Evolutionary conservation across 1,284 basidiomycete species (phyloP), one percentile per base, ranked within the genome.

Genomic region (Ceraceosorus guamensis): DNA sequence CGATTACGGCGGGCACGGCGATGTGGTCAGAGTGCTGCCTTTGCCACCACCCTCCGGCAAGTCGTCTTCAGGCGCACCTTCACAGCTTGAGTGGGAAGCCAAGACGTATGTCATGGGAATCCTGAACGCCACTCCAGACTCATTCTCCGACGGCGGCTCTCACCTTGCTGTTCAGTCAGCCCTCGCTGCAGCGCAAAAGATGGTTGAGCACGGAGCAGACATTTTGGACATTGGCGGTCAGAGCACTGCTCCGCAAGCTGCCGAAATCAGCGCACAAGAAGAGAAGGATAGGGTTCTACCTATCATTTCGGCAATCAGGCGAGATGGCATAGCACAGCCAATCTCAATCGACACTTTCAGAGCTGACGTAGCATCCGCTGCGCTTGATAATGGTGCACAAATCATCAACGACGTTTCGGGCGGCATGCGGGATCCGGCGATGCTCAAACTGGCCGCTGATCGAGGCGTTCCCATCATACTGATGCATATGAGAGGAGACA

Each of bases 261-360:
- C 32, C 1, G 69, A 75, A 33, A 61, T 75, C 3, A 49, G 56
- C 43, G 60, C 57, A 8, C 81, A 85, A 49, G 89, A 93, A 58
- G 95, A 98, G 71, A 49, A 59, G 0, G 30, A 14, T 0, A 65
- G 35, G 5, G 86, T 95, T 13, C 80, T 87, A 0, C 88, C 91
- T 0, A 50, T 77, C 39, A 81, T 84, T 30, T 48, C 49, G 32
- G 65, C 61, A 6, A 54, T 76, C 24, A 61, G 70, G 24, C 31
- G 35, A 5, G 63, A 76, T 1, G 51, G 79, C 2, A 63, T 77
- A 5, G 61, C 77, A 0, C 53, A 30, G 0, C 83, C 86, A 0
- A 84, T 98, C 66, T 92, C 89, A 54, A 80, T 98, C 43, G 92
- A 98, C 76, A 97, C 95, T 0, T 97, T 95, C 81, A 86, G 92